Percentiles rank a stretch among this genome's conserved stretches.
Evolutionary conservation across 495 filamentous ascomycete species (phyloP).

Genomic region (Xylaria venustula): DNA sequence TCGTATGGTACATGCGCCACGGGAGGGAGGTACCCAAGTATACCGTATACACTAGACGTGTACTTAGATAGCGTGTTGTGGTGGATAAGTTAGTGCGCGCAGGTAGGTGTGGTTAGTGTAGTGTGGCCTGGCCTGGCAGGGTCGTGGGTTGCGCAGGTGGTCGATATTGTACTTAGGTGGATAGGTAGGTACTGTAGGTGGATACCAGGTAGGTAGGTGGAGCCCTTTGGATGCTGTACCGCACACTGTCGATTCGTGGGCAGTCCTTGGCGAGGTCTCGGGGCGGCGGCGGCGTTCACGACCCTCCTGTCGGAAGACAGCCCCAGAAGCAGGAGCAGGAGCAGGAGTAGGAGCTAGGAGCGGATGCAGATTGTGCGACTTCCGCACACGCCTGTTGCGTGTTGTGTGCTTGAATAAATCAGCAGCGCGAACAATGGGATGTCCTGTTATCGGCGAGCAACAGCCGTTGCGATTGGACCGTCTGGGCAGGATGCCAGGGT

Average conservation of each 20-base stretch:
- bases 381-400: neutral
- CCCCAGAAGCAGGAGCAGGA: neutral
- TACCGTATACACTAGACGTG: too few relatives aligned
- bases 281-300: conserved; percentile 1
- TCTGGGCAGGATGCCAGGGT: neutral
- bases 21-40: too few relatives aligned
- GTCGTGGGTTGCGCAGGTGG: too few relatives aligned
- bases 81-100: too few relatives aligned
- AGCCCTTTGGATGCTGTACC: neutral
- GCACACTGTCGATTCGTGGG: conserved; percentile 14
- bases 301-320: neutral
- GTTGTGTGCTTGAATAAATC: neutral
- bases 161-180: neutral
- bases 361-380: neutral
- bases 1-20: too few relatives aligned
- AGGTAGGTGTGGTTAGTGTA: too few relatives aligned
- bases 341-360: neutral
- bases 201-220: neutral
- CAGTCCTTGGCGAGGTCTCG: conserved; percentile 7
- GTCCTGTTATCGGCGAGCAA: neutral
- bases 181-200: neutral
- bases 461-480: neutral
- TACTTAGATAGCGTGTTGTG: too few relatives aligned
- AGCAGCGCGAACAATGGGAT: neutral
- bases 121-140: too few relatives aligned